Evolutionary conservation across 2,329 filamentous ascomycete species (phyloP), one percentile per base, ranked within the genome.

Genomic region (Pseudofabraea citricarpa): DNA sequence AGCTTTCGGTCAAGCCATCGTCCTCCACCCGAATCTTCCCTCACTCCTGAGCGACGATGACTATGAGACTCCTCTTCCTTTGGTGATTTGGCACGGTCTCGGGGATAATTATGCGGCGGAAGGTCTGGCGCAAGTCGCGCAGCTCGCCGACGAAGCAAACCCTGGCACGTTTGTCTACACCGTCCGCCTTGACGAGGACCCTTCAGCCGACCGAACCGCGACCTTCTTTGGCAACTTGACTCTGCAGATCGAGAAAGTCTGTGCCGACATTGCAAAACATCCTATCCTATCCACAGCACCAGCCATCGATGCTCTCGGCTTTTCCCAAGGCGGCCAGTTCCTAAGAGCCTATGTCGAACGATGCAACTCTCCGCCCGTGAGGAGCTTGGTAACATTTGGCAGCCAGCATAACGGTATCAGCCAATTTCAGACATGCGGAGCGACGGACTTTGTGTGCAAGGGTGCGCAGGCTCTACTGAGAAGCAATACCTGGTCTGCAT

Each of bases 321-420:
- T 98, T 72, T 93, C 87, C 12, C 93, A 98, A 66, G 93, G 93
- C 50, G 93, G 93, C 1, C 88, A 95, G 64, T 96, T 98, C 70
- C 77, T 98, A n/a, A 83, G 93, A 46, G 93, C 77, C 19, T 90
- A 95, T 63, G 73, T 95, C 51, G 83, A 98, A 73, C 79, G 88
- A 33, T 98, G 93, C 73, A 93, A 90, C 63, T 39, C 37, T 32
- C 59, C 58, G 1, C 73, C 72, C 0, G 73, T 87, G 8, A 65
- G 71, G 42, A 83, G 75, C 50, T 67, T 88, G 16, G 74, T 87
- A 40, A 88, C 84, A 0, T 85, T 86, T 52, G 84, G 84, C 27
- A 78, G 74, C 50, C 84, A 85, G 60, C 84, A 88, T 57, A 85
- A 85, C 64, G 93, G 93, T 42, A 97, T 98, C 64, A 72, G 78